phyloP scores from a whole-genome alignment of 306 rosid genomes.

The Vigna radiata region DNA sequence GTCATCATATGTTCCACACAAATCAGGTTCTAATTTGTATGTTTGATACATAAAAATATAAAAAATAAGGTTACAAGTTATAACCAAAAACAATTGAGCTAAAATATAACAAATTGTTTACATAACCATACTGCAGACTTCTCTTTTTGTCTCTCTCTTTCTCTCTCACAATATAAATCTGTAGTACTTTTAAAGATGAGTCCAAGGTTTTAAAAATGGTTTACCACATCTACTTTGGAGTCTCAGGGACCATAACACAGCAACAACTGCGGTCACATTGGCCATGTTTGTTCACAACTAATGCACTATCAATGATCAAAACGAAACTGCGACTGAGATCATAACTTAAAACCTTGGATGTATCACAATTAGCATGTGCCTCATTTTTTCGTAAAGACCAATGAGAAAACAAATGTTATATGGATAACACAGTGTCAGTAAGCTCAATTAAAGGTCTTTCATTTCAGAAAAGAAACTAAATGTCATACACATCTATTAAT shows the following conservation, averaged over 20 bases:
- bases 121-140: neutral
- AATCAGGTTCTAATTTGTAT: too few relatives aligned
- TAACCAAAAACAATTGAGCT: too few relatives aligned
- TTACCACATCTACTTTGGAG: neutral
- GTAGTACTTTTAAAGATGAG: neutral
- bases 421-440: neutral
- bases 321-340: neutral
- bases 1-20: too few relatives aligned
- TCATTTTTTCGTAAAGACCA: neutral
- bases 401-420: neutral
- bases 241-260: neutral
- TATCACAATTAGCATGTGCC: neutral
- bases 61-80: too few relatives aligned
- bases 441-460: neutral
- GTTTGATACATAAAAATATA: too few relatives aligned
- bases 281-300: too few relatives aligned
- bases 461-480: constrained; percentile 1
- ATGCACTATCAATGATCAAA: neutral
- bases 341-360: neutral
- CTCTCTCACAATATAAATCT: too few relatives aligned
- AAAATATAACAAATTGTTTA: neutral
- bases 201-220: neutral
- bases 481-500: neutral
- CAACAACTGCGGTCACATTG: neutral
- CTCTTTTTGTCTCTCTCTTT: neutral